Evolutionary conservation across 306 rosid species (phyloP).

Genomic region (Glycine tomentella): DNA sequence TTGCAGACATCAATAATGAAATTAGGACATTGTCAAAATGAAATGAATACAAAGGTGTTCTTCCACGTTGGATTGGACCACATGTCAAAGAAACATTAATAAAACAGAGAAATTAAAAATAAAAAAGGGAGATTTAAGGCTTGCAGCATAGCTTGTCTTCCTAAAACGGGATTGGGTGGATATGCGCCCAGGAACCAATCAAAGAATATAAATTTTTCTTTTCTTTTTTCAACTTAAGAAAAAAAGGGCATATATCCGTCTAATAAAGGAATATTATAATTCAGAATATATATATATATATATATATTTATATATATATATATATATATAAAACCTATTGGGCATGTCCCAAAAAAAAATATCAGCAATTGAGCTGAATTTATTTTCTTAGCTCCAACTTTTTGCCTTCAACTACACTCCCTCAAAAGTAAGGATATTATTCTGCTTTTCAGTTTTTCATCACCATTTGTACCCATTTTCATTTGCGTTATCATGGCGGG

Average conservation of each 20-base stretch:
- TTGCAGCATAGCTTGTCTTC: background rate
- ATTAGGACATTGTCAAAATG: conserved; percentile 38
- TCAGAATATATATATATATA: background rate
- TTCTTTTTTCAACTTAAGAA: background rate
- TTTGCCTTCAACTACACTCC: background rate
- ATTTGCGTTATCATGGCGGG: background rate
- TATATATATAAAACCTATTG: no score
- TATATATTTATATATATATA: background rate
- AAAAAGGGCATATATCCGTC: no score
- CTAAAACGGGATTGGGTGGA: background rate
- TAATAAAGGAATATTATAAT: background rate
- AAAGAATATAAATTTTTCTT: background rate
- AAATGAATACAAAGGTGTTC: background rate
- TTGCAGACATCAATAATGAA: conserved; percentile 46
- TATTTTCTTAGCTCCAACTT: background rate
- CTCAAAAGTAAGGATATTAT: background rate
- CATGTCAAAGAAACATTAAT: background rate
- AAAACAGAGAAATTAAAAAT: background rate
- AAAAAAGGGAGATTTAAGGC: background rate
- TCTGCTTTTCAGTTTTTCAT: background rate
- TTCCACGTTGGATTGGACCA: conserved; percentile 37
- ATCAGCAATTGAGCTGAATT: background rate
- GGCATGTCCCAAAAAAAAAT: background rate
- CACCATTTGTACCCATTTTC: background rate
- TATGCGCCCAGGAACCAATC: background rate